phyloP scores from a whole-genome alignment of 768 basidiomycete species.

The Tricholoma saponaceum region DNA sequence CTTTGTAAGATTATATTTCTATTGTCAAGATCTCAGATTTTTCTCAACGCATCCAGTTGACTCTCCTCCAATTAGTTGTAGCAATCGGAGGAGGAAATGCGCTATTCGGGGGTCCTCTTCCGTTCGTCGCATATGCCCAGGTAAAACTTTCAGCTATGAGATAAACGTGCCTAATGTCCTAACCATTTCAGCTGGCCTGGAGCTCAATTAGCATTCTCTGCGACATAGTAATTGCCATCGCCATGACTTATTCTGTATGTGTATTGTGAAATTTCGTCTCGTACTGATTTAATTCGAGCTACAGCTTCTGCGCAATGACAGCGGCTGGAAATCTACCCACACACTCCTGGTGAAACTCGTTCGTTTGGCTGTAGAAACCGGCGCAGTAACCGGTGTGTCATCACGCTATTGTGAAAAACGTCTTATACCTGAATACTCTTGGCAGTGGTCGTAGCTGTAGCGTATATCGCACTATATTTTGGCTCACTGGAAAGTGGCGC shows the following conservation, averaged over 20 bases:
- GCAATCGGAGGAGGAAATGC: neutral
- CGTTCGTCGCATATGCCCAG: too few species aligned
- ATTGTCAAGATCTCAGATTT: neutral
- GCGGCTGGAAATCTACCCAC: neutral
- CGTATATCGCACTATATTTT: neutral
- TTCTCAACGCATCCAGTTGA: neutral
- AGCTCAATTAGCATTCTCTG: neutral
- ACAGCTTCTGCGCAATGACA: neutral
- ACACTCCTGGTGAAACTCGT: too few species aligned
- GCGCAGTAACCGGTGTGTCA: neutral
- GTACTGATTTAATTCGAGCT: neutral
- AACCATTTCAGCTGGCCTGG: neutral
- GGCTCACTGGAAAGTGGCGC: too few species aligned
- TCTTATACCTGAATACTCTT: neutral
- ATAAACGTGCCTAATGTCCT: neutral
- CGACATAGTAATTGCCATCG: neutral
- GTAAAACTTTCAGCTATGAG: too few species aligned
- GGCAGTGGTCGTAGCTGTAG: neutral
- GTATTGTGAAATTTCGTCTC: neutral
- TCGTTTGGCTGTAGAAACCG: neutral
- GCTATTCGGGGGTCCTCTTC: too few species aligned
- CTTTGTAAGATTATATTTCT: neutral
- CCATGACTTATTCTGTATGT: neutral
- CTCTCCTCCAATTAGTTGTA: neutral
- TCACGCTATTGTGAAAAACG: neutral